Conservation (phyloP, 2,329 filamentous ascomycete species). For the Microthyrium microscopicum region DNA sequence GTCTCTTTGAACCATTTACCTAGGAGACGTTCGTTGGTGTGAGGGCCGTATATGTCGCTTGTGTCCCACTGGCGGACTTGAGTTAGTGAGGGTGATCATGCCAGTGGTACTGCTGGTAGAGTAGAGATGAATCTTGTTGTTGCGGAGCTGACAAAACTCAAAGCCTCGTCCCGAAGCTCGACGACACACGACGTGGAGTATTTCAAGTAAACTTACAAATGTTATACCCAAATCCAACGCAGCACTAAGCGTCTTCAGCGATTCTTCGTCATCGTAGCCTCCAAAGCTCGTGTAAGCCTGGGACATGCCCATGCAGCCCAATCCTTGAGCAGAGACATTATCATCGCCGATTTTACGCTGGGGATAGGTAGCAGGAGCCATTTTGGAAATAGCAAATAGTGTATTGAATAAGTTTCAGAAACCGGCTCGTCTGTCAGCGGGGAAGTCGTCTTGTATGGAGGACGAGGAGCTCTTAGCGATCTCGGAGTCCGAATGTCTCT, state of each 20-base stretch:
- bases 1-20: constrained; percentile 32
- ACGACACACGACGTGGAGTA: too few relatives aligned
- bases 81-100: constrained; percentile 16
- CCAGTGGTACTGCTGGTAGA: constrained; percentile 21
- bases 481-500: too few relatives aligned
- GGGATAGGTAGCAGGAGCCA: constrained; percentile 14
- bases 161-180: constrained; percentile 17
- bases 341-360: constrained; percentile 25
- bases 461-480: too few relatives aligned
- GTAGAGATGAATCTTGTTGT: too few relatives aligned
- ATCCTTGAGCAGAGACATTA: constrained; percentile 11
- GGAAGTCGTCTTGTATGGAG: too few relatives aligned
- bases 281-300: constrained; percentile 10
- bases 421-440: too few relatives aligned
- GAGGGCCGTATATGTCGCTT: constrained; percentile 9
- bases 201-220: too few relatives aligned
- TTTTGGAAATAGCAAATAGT: neutral
- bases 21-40: constrained; percentile 25
- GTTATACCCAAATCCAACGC: constrained; percentile 14
- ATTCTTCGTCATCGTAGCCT: constrained; percentile 12
- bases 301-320: constrained; percentile 13
- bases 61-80: too few relatives aligned
- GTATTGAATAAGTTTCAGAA: too few relatives aligned
- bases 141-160: too few relatives aligned
- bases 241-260: constrained; percentile 12